phyloP scores from a whole-genome alignment of 176 grass and related monocot genomes.

The Triticum aestivum region DNA sequence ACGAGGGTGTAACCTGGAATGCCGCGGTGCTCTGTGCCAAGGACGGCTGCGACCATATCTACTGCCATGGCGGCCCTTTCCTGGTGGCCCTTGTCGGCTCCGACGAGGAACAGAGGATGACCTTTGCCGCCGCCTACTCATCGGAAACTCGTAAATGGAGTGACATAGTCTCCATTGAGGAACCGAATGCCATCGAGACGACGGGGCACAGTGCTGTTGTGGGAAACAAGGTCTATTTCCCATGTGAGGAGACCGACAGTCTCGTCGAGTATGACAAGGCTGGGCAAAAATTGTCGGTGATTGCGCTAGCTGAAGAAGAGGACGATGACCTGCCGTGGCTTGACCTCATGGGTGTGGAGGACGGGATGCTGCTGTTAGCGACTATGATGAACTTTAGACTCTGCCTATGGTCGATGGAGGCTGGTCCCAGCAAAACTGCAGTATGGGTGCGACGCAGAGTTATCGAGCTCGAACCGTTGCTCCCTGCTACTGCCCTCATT shows the following conservation, averaged over 20 bases:
- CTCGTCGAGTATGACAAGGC: background rate
- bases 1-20: background rate
- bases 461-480: background rate
- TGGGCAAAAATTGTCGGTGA: background rate
- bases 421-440: too few relatives aligned
- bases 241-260: background rate
- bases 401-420: background rate
- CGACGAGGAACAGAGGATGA: background rate
- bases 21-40: background rate
- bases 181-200: background rate
- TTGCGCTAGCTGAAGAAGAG: background rate
- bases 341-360: background rate
- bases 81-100: background rate
- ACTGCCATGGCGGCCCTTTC: background rate
- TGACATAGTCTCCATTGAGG: background rate
- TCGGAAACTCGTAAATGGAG: background rate
- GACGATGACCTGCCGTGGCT: background rate
- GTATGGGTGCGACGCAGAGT: background rate
- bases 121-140: background rate
- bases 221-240: constrained; percentile 1
- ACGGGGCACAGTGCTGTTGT: background rate
- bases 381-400: background rate
- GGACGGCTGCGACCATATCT: background rate
- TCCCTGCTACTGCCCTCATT: background rate
- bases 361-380: background rate